phyloP scores from a whole-genome alignment of 2,329 filamentous ascomycete species.

The Trichoderma arundinaceum region DNA sequence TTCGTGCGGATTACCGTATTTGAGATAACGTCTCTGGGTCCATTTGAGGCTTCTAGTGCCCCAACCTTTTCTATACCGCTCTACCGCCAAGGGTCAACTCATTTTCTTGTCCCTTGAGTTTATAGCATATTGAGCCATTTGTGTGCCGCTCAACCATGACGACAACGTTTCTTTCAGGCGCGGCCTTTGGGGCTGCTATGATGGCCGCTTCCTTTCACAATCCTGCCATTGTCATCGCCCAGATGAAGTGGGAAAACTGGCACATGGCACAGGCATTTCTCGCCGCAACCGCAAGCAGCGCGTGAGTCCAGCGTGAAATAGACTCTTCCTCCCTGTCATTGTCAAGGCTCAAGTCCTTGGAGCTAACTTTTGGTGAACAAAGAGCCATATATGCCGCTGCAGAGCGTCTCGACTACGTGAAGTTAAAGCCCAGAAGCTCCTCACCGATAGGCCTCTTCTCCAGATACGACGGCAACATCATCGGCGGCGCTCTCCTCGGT shows the following conservation, averaged over 20 bases:
- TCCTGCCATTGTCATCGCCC: constrained; percentile 63
- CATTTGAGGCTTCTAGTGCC: background rate
- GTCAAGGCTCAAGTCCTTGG: no score
- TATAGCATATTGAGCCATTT: background rate
- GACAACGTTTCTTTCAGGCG: constrained; percentile 54
- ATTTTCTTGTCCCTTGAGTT: background rate
- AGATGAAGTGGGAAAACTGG: constrained; percentile 65
- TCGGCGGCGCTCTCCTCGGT: constrained; percentile 67
- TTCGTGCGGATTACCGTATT: background rate
- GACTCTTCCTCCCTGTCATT: background rate
- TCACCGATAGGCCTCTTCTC: constrained; percentile 60
- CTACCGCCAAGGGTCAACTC: background rate
- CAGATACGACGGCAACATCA: constrained; percentile 66
- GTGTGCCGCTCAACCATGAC: constrained; percentile 35
- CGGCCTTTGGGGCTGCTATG: constrained; percentile 66
- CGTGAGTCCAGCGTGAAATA: constrained; percentile 51
- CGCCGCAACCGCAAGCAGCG: constrained; percentile 65
- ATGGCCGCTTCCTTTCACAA: constrained; percentile 64
- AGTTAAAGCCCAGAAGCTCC: constrained; percentile 54
- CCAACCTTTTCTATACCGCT: background rate
- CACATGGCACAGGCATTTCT: constrained; percentile 71
- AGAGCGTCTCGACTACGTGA: constrained; percentile 51
- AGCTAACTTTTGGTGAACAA: background rate
- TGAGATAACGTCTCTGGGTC: background rate
- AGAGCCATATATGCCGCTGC: constrained; percentile 55